Conservation (phyloP, 352 stramenopile genomes). For the Globisporangium iwayamae region DNA sequence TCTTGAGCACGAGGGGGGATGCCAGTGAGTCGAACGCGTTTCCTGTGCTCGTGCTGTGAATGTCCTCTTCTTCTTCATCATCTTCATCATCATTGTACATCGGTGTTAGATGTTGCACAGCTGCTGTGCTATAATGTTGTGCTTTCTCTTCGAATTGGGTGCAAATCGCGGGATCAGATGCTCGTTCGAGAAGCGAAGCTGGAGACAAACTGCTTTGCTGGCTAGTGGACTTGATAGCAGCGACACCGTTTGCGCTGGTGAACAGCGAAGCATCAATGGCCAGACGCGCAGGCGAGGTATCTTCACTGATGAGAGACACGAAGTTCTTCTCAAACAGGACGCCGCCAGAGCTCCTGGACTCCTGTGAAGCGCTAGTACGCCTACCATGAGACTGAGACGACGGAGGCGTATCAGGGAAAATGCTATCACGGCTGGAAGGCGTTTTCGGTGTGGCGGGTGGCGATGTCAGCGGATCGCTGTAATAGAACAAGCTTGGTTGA, state of each 20-base stretch:
- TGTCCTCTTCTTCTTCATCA: neutral
- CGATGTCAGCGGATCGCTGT: constrained; percentile 12
- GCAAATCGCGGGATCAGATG: neutral
- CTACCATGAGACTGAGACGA: neutral
- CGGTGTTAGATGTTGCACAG: neutral
- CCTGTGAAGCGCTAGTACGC: neutral
- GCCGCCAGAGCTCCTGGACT: neutral
- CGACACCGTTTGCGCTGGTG: neutral
- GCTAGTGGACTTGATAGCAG: neutral
- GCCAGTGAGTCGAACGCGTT: constrained; percentile 14
- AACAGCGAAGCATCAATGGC: neutral
- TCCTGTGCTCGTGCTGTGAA: neutral
- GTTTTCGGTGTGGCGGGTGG: constrained; percentile 4
- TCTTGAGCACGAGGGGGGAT: constrained; percentile 38
- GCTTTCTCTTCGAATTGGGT: neutral
- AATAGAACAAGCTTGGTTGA: constrained; percentile 23
- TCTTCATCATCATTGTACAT: neutral
- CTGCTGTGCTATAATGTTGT: neutral
- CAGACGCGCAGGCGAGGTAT: neutral
- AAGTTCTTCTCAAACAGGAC: neutral
- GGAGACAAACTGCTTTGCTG: neutral
- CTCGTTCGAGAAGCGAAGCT: neutral
- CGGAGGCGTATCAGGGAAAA: neutral
- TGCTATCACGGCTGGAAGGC: neutral
- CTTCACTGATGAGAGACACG: neutral